A percentile compares a stretch with the other conserved stretches of the same genome.
phyloP scores from a whole-genome alignment of 176 grass and related monocot species.

The Musa troglodytarum region DNA sequence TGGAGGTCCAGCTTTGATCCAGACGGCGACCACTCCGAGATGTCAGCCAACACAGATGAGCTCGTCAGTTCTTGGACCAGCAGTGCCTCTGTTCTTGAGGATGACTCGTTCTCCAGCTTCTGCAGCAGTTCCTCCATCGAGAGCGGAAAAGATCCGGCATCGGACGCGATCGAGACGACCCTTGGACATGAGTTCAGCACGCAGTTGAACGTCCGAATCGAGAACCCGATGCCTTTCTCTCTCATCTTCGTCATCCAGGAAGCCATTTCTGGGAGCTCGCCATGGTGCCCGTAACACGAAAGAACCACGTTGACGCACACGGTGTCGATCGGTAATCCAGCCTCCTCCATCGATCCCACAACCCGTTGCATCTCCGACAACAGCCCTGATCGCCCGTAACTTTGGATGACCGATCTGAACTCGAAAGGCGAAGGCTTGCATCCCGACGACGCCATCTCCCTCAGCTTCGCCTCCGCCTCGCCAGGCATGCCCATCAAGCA shows the following conservation, averaged over 20 bases:
- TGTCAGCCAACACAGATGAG: conserved; percentile 39
- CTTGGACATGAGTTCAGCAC: conserved; percentile 54
- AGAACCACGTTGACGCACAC: conserved; percentile 56
- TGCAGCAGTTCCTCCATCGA: conserved; percentile 28
- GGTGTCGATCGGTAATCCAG: conserved; percentile 40
- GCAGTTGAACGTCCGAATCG: conserved; percentile 41
- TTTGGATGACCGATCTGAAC: conserved; percentile 51
- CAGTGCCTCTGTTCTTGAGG: conserved; percentile 37
- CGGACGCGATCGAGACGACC: conserved; percentile 21
- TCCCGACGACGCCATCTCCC: conserved; percentile 44
- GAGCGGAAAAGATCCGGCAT: conserved; percentile 34
- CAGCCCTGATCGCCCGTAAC: conserved; percentile 48
- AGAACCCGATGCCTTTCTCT: conserved; percentile 25
- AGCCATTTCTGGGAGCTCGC: conserved; percentile 38
- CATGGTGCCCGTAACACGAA: conserved; percentile 61
- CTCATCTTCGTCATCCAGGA: conserved; percentile 53
- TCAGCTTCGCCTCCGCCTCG: conserved; percentile 56
- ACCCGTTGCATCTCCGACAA: conserved; percentile 58
- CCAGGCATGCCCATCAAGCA: conserved; percentile 48
- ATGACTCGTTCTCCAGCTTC: conserved; percentile 34
- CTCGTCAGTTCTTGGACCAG: conserved; percentile 46
- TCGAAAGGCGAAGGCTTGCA: conserved; percentile 47
- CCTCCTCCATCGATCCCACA: conserved; percentile 51
- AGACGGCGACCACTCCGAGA: conserved; percentile 46
- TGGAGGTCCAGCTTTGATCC: conserved; percentile 86